Base-by-base conservation (phyloP, 2,329 filamentous ascomycete species). In the Hortaea sp. region DNA sequence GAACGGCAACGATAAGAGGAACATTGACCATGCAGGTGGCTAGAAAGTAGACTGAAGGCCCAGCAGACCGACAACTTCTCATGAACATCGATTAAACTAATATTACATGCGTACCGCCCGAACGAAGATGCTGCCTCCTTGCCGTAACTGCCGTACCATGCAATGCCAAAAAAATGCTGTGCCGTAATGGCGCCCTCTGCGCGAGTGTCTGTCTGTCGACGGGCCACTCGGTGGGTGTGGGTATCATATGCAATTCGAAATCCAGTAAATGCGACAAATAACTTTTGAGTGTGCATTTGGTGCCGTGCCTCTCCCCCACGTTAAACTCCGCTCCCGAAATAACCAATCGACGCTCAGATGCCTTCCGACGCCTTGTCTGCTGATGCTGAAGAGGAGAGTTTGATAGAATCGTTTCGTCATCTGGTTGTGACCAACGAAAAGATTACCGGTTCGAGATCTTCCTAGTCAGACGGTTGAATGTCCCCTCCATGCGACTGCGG, bases 171-270 rank as follows among this genome's bases (percentile, higher is more conserved):
- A 35, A 39, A 39, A 29, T 45, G 11, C 31, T 20, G 35, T 44
- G 46, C 41, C 45, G 41, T 47, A 44, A 35, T 38, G 43, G 43
- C 46, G 46, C 46, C 46, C 42, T 41, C 43, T 48, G 42, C 46
- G 39, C 43, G 39, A 42, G 29, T 43, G 37, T 39, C 13, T 39
- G 11, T 7, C 6, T 20, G 20, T 20, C 20, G 20, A 20, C 10
- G 5, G 13, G 5, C 37, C 7, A 20, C 46, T 45, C 39, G 46
- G 31, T 29, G 46, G 42, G 34, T 44, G 46, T 44, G 43, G 42
- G 46, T 44, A 48, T 48, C 31, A 29, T 41, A 34, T 34, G 29
- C 20, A 35, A 35, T 35, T 9, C 32, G 32, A 35, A 35, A 35
- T 9, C 7, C n/a, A 35, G 32, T n/a, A 9, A 35, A 9, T 35